A percentile compares a stretch with the other conserved stretches of the same genome.
These are phyloP conservation scores for Eimeria falciformis DNA, from an alignment of 169 alveolate genomes.

Conservation along the genomic window DNA sequence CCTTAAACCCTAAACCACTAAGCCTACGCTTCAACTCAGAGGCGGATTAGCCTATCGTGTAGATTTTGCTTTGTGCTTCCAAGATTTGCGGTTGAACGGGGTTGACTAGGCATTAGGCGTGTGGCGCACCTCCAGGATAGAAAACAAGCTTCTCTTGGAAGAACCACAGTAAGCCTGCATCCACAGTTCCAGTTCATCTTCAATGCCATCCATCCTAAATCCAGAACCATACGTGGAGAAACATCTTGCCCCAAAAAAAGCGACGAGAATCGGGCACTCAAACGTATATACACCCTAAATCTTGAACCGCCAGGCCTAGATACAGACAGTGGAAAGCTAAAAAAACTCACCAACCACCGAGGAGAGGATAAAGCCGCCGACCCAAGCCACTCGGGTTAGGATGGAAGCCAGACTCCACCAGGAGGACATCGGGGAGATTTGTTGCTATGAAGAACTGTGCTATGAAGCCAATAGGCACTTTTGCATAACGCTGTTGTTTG, in stretches of 20 bases:
- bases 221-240: no score
- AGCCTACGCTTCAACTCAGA: not conserved
- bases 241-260: no score
- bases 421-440: constrained; percentile 62
- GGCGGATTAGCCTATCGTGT: not conserved
- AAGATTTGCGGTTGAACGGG: no score
- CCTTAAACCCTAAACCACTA: not conserved
- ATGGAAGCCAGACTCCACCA: constrained; percentile 72
- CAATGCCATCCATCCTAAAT: no score
- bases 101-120: not conserved
- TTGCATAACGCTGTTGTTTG: constrained; percentile 25
- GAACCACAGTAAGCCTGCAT: constrained; percentile 64
- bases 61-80: not conserved
- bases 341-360: constrained; percentile 56
- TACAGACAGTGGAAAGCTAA: no score
- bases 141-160: constrained; percentile 74
- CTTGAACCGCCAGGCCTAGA: no score
- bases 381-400: constrained; percentile 75
- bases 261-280: no score
- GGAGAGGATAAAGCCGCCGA: constrained; percentile 62
- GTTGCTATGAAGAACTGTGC: no score
- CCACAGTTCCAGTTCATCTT: no score
- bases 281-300: no score
- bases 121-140: constrained; percentile 57
- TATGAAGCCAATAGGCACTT: not conserved